Conservation (phyloP, 495 filamentous ascomycete genomes). For the Neurospora sp. region DNA sequence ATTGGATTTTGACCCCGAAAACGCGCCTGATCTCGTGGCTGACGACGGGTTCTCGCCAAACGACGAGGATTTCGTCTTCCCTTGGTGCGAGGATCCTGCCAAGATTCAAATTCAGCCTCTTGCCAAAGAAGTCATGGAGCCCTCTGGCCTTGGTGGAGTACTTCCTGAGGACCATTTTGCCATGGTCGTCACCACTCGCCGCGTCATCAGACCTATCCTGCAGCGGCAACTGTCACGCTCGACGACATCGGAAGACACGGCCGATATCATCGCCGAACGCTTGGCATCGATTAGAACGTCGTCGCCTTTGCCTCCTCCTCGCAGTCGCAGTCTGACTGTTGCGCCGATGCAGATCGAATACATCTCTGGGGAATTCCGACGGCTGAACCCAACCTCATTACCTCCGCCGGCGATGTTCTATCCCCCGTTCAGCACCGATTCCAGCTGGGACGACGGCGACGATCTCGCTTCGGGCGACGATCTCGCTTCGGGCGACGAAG, state of each 20-base stretch:
- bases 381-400: slow-evolving; percentile 30
- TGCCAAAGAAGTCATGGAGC: slow-evolving; percentile 43
- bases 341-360: slow-evolving; percentile 27
- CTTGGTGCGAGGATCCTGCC: slow-evolving; percentile 26
- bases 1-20: slow-evolving; percentile 8
- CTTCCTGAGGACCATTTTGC: slow-evolving; percentile 59
- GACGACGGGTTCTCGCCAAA: slow-evolving; percentile 17
- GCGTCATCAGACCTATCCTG: slow-evolving; percentile 18
- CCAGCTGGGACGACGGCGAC: slow-evolving; percentile 20
- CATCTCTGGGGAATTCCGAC: slow-evolving; percentile 15
- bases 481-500: too few species aligned
- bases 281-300: slow-evolving; percentile 29
- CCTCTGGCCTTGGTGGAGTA: slow-evolving; percentile 55
- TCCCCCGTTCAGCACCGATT: slow-evolving; percentile 23
- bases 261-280: slow-evolving; percentile 25
- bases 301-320: slow-evolving; percentile 12
- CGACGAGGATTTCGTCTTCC: slow-evolving; percentile 24
- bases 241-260: slow-evolving; percentile 15
- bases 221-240: not conserved
- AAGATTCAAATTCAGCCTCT: slow-evolving; percentile 22
- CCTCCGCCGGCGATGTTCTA: slow-evolving; percentile 35
- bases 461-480: slow-evolving; percentile 22
- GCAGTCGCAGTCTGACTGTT: not conserved
- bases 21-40: slow-evolving; percentile 12
- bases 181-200: slow-evolving; percentile 43